Conservation (phyloP, 73 alveolate species). For the Tetrahymena thermophila region DNA sequence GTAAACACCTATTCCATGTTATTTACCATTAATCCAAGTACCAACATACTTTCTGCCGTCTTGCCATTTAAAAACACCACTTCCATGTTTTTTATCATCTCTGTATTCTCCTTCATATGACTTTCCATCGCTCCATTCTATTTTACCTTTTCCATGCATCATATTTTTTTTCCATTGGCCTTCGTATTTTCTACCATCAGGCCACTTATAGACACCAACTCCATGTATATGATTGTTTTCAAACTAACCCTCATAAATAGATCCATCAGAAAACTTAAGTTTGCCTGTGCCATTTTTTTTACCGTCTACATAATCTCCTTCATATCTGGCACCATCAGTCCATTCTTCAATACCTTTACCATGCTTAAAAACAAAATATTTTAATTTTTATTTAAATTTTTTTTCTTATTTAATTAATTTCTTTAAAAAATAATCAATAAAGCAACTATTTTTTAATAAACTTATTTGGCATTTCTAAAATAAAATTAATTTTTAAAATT, state of each 20-base stretch:
- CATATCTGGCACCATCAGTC: conserved; percentile 52
- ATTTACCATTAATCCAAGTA: conserved; percentile 39
- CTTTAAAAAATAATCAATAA: too few species aligned
- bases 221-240: conserved; percentile 23
- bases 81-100: conserved; percentile 38
- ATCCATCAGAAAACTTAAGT: conserved; percentile 56
- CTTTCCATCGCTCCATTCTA: conserved; percentile 17
- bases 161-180: conserved; percentile 32
- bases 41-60: conserved; percentile 49
- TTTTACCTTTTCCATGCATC: conserved; percentile 39
- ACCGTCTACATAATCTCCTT: conserved; percentile 64
- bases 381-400: neutral
- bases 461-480: too few species aligned
- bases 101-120: conserved; percentile 30
- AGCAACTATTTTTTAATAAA: too few species aligned
- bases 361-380: conserved; percentile 28
- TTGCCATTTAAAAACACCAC: conserved; percentile 38
- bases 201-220: conserved; percentile 18
- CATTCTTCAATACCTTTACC: conserved; percentile 61
- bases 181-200: conserved; percentile 18
- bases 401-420: too few species aligned
- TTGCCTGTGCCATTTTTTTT: conserved; percentile 60
- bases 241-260: conserved; percentile 34
- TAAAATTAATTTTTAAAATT: too few species aligned
- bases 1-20: conserved; percentile 33